Base-by-base conservation (phyloP, 345 rosid genomes). In the Bruguiera gymnorhiza region DNA sequence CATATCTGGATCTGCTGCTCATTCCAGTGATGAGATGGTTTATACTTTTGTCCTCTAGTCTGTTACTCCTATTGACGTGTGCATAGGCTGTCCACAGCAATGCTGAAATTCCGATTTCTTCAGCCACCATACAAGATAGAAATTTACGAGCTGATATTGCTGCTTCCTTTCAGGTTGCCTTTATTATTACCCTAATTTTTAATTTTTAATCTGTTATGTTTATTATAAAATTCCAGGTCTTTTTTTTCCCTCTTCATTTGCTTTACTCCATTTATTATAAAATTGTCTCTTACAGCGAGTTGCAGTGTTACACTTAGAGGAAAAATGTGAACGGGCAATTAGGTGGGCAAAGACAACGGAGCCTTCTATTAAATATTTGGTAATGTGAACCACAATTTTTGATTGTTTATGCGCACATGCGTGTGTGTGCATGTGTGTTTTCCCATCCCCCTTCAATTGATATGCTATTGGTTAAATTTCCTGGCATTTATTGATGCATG, bases 261-360 rank as follows among this genome's bases (percentile, higher is more conserved):
- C 4, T 32, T 60, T 48, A 23, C 68, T 59, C 59, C 8, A 68
- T 37, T 64, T 34, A 63, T 66, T 27, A 27, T 27, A 27, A 27
- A 19, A 20, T 21, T 72, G 27, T 54, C 58, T 68, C 21, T 39
- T 80, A 73, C 89, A 94, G 97, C 86, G 93, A 74, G 96, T 94
- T 65, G 96, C 98, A 63, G 96, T 94, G 32, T 78, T 89, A 67
- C 98, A 94, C 86, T 83, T 94, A 24, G 98, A 94, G 80, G 98
- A 94, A 81, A 88, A 83, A 77, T 94, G 96, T 73, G 93, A 86
- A 65, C 91, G 97, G 66, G 97, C 96, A 71, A 83, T 94, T 79
- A 89, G 81, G 24, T 94, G 98, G 98, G 95, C 97, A 37, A 79
- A 86, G 80, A 84, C 84, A 74, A 85, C 91, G 5, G 97, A 94